A percentile compares a stretch with the other conserved stretches of the same genome.
Evolutionary conservation across 2,329 filamentous ascomycete species (phyloP).

Genomic region (Botryotinia narcissicola): DNA sequence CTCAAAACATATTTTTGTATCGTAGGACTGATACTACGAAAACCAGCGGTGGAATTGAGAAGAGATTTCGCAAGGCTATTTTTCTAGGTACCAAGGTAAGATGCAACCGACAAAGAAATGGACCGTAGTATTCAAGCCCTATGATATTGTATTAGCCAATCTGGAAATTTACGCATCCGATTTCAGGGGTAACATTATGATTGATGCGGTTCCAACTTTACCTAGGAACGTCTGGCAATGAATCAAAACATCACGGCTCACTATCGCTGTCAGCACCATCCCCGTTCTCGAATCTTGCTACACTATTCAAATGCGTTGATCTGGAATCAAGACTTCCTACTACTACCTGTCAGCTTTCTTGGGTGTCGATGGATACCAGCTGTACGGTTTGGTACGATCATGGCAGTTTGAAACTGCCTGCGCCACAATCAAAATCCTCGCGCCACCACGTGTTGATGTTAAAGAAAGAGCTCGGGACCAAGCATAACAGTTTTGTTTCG

Average conservation of each 20-base stretch:
- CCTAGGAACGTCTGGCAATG: background rate
- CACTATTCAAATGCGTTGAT: background rate
- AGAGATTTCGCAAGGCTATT: background rate
- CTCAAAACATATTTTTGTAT: background rate
- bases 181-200: background rate
- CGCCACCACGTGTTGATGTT: slow-evolving; percentile 11
- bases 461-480: slow-evolving; percentile 1
- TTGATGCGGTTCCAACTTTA: background rate
- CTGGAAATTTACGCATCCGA: background rate
- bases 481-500: background rate
- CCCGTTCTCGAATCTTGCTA: background rate
- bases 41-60: background rate
- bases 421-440: slow-evolving; percentile 17
- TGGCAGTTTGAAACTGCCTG: slow-evolving; percentile 8
- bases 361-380: background rate
- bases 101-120: background rate
- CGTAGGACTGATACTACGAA: background rate
- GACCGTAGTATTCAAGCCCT: background rate
- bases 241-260: background rate
- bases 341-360: background rate
- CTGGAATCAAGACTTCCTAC: background rate
- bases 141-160: background rate
- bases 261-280: background rate
- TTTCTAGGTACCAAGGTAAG: background rate
- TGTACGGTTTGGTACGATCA: slow-evolving; percentile 3